Percentiles rank a stretch among this genome's conserved stretches.
These are phyloP conservation scores for Datura wrightii DNA, from an alignment of 257 asterid genomes.

Conservation along the genomic window DNA sequence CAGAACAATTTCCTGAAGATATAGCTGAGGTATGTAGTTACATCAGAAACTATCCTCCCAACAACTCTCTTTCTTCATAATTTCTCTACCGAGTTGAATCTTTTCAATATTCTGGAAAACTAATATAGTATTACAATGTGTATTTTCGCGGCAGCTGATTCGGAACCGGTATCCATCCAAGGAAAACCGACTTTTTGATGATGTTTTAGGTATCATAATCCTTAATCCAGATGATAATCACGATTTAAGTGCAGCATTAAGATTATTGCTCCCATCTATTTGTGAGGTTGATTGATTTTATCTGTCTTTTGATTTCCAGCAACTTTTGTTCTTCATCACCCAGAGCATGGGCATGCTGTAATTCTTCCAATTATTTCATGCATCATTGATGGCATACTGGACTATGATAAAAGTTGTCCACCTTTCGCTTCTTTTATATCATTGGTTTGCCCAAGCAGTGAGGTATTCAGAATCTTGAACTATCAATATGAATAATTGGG, in stretches of 20 bases:
- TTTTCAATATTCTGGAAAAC: slow-evolving; percentile 14
- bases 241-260: slow-evolving; percentile 15
- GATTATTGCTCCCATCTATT: not conserved
- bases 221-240: slow-evolving; percentile 16
- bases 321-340: slow-evolving; percentile 95
- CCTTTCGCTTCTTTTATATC: slow-evolving; percentile 96
- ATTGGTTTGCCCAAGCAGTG: slow-evolving; percentile 76
- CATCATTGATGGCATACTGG: slow-evolving; percentile 77
- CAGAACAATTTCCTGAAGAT: slow-evolving; percentile 96
- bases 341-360: slow-evolving; percentile 97
- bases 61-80: not conserved
- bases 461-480: slow-evolving; percentile 58
- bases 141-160: slow-evolving; percentile 69
- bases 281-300: not conserved
- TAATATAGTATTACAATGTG: not conserved
- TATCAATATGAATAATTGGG: slow-evolving; percentile 7
- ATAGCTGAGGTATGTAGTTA: slow-evolving; percentile 79
- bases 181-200: slow-evolving; percentile 90
- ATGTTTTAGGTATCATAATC: slow-evolving; percentile 75
- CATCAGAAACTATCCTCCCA: slow-evolving; percentile 25
- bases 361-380: slow-evolving; percentile 96
- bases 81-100: slow-evolving; percentile 28
- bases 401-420: slow-evolving; percentile 72
- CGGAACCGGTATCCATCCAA: slow-evolving; percentile 83
- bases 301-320: slow-evolving; percentile 60